phyloP scores from a whole-genome alignment of 1,284 basidiomycete genomes.

The Ganoderma multipileum region DNA sequence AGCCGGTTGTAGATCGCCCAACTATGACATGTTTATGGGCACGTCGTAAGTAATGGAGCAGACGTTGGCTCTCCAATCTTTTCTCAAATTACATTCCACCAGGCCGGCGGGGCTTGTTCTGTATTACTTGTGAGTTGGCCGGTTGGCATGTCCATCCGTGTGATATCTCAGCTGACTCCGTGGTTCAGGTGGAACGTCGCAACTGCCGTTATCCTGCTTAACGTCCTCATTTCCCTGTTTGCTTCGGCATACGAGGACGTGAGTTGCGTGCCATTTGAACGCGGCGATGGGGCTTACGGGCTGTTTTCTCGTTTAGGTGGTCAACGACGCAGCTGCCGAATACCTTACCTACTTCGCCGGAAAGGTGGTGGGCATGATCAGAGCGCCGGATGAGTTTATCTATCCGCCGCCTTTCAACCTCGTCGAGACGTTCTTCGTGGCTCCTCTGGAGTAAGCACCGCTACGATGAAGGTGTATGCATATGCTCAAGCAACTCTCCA shows the following conservation, averaged over 20 bases:
- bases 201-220: constrained; percentile 89
- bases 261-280: constrained; percentile 38
- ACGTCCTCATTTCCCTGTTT: constrained; percentile 95
- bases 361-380: constrained; percentile 83
- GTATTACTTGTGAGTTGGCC: constrained; percentile 74
- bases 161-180: constrained; percentile 1
- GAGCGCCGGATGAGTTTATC: constrained; percentile 82
- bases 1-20: constrained; percentile 65
- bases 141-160: constrained; percentile 33
- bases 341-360: constrained; percentile 89
- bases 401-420: constrained; percentile 88
- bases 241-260: constrained; percentile 90
- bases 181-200: constrained; percentile 80
- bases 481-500: constrained; percentile 34
- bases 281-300: background rate
- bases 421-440: constrained; percentile 81
- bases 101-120: constrained; percentile 77
- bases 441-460: constrained; percentile 80
- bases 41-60: constrained; percentile 45
- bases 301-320: constrained; percentile 45
- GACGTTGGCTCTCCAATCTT: background rate
- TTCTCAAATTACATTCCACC: background rate
- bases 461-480: background rate
- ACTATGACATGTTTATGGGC: constrained; percentile 73
- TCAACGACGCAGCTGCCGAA: constrained; percentile 75